phyloP scores from a whole-genome alignment of 2,329 filamentous ascomycete genomes.

The Pleurostoma richardsiae region DNA sequence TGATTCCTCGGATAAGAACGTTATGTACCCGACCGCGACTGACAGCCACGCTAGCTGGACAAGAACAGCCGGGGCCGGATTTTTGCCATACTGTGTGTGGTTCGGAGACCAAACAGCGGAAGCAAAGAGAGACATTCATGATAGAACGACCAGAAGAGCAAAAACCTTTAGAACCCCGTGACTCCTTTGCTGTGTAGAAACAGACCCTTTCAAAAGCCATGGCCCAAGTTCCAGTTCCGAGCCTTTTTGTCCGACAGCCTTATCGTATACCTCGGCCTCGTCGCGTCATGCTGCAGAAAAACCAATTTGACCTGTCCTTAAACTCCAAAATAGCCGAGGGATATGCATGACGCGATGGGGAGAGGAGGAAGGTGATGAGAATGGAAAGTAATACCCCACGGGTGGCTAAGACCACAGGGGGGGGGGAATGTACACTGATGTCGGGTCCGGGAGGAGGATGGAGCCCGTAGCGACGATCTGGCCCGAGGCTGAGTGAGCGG shows the following conservation, averaged over 20 bases:
- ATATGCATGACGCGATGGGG: neutral
- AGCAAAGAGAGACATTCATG: neutral
- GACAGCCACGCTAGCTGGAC: neutral
- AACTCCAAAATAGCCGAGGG: neutral
- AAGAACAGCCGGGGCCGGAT: neutral
- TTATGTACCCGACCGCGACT: conserved; percentile 8
- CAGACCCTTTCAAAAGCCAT: neutral
- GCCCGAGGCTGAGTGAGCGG: too few relatives aligned
- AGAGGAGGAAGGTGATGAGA: neutral
- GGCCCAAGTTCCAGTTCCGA: neutral
- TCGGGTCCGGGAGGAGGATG: too few relatives aligned
- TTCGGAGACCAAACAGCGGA: neutral
- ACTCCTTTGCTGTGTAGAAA: neutral
- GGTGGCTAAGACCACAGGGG: too few relatives aligned
- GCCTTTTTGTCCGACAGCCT: neutral
- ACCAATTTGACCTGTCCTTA: neutral
- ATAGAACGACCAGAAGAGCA: neutral
- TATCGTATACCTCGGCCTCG: neutral
- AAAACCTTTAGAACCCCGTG: neutral
- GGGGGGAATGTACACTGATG: neutral
- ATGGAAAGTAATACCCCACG: too few relatives aligned
- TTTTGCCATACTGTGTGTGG: neutral
- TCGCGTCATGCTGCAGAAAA: neutral
- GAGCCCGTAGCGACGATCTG: too few relatives aligned
- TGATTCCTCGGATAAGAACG: neutral